A percentile compares a stretch with the other conserved stretches of the same genome.
Evolutionary conservation across 768 basidiomycete species (phyloP).

Genomic region (Amanita polypyramis): DNA sequence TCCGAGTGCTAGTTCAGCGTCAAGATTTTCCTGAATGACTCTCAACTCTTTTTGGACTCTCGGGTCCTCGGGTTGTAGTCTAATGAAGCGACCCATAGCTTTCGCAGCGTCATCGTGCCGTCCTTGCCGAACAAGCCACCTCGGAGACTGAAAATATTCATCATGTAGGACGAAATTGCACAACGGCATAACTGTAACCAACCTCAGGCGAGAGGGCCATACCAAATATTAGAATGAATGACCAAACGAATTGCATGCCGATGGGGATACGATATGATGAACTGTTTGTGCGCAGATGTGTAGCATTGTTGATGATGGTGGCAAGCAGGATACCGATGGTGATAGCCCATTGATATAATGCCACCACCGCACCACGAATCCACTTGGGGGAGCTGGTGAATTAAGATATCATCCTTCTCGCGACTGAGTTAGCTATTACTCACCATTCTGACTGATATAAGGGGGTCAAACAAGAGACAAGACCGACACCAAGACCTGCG

Average conservation of each 20-base stretch:
- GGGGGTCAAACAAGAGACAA: slow-evolving; percentile 55
- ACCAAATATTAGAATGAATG: slow-evolving; percentile 54
- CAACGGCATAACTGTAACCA: slow-evolving; percentile 5
- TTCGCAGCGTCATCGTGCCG: no score
- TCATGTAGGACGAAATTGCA: slow-evolving; percentile 24
- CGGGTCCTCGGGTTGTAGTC: slow-evolving; percentile 34
- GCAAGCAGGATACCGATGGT: slow-evolving; percentile 74
- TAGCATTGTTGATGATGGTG: slow-evolving; percentile 56
- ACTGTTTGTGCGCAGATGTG: slow-evolving; percentile 38
- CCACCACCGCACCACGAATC: slow-evolving; percentile 66
- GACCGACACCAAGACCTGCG: slow-evolving; percentile 72
- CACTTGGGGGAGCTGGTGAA: slow-evolving; percentile 47
- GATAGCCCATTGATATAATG: slow-evolving; percentile 60
- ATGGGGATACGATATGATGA: slow-evolving; percentile 64
- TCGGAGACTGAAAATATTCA: slow-evolving; percentile 43
- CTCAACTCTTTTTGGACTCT: slow-evolving; percentile 44
- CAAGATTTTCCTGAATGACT: slow-evolving; percentile 43
- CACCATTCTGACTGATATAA: slow-evolving; percentile 41
- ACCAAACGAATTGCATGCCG: slow-evolving; percentile 75
- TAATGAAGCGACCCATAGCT: slow-evolving; percentile 57
- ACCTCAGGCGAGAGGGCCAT: slow-evolving; percentile 66
- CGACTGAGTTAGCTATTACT: slow-evolving; percentile 5
- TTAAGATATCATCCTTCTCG: slow-evolving; percentile 7
- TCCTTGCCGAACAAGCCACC: slow-evolving; percentile 66
- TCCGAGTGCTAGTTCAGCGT: slow-evolving; percentile 52